Conservation (phyloP, 148 eudicot genomes). For the Silene conica region DNA sequence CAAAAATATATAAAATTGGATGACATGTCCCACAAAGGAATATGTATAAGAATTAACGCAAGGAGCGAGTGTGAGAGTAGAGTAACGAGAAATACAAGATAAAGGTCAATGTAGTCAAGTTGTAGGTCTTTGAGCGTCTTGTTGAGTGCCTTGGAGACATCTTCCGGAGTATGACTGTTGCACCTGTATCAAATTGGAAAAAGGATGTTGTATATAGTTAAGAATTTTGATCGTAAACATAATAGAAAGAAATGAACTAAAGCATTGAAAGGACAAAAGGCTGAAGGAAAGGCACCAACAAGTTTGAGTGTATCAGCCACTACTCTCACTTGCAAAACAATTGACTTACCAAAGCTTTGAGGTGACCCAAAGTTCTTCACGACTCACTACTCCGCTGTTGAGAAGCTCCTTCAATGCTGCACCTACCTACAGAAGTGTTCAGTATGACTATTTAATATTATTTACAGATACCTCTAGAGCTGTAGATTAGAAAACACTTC, state of each 20-base stretch:
- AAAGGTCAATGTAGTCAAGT: conserved; percentile 50
- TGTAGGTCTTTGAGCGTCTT: conserved; percentile 44
- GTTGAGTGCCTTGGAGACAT: conserved; percentile 48
- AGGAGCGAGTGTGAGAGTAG: not conserved
- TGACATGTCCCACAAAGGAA: no score
- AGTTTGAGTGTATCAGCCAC: not conserved
- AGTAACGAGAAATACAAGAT: conserved; percentile 36
- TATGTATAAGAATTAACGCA: no score
- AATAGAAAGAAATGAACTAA: not conserved
- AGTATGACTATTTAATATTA: not conserved
- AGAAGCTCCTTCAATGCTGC: conserved; percentile 40
- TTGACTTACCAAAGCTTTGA: conserved; percentile 48
- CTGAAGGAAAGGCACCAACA: not conserved
- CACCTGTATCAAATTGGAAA: conserved; percentile 32
- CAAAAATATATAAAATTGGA: no score
- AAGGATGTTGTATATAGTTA: not conserved
- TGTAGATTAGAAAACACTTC: no score
- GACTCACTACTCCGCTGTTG: conserved; percentile 44
- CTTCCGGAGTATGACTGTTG: conserved; percentile 47
- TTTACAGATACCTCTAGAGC: not conserved
- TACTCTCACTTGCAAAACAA: not conserved
- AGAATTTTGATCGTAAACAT: not conserved
- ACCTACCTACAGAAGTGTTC: conserved; percentile 35
- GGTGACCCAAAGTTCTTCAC: conserved; percentile 52
- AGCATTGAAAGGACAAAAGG: not conserved